Percentiles rank a stretch among this genome's conserved stretches.
Conservation (phyloP, 805 yeast genomes). For the Ogataea polymorpha region DNA sequence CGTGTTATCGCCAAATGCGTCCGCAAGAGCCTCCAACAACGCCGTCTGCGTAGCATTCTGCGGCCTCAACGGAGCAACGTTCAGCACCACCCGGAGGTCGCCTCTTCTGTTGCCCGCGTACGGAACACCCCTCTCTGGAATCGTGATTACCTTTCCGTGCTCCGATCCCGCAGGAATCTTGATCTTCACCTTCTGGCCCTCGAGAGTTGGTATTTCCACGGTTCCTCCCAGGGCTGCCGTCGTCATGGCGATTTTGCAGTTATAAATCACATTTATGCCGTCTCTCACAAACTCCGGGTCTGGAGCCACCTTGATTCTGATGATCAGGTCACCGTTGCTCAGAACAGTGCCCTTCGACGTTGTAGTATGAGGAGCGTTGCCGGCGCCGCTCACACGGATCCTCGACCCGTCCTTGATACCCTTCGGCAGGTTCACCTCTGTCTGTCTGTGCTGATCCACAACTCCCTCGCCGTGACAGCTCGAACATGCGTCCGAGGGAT, state of each 20-base stretch:
- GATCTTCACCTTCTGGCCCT: constrained; percentile 68
- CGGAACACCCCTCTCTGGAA: constrained; percentile 90
- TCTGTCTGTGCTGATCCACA: constrained; percentile 58
- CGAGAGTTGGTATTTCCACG: constrained; percentile 83
- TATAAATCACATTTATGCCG: constrained; percentile 63
- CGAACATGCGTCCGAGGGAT: constrained; percentile 64
- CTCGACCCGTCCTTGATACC: constrained; percentile 88
- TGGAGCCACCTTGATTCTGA: constrained; percentile 72
- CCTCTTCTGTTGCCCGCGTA: constrained; percentile 59
- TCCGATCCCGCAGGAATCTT: constrained; percentile 86
- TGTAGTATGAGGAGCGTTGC: constrained; percentile 82
- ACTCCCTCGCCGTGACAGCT: constrained; percentile 92
- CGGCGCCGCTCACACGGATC: constrained; percentile 80
- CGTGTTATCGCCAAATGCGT: constrained; percentile 72
- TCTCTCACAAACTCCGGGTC: constrained; percentile 69
- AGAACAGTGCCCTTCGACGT: constrained; percentile 66
- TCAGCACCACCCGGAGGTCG: constrained; percentile 70
- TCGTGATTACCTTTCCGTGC: constrained; percentile 64
- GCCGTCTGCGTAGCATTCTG: constrained; percentile 82
- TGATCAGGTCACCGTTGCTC: constrained; percentile 82
- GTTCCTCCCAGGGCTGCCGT: constrained; percentile 97
- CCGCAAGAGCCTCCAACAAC: constrained; percentile 90
- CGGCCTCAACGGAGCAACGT: constrained; percentile 71
- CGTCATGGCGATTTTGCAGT: constrained; percentile 78
- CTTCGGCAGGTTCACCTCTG: constrained; percentile 80